These are phyloP conservation scores for Schizosaccharomyces cryophilus DNA, from an alignment of 805 yeast species.

Conservation along the genomic window DNA sequence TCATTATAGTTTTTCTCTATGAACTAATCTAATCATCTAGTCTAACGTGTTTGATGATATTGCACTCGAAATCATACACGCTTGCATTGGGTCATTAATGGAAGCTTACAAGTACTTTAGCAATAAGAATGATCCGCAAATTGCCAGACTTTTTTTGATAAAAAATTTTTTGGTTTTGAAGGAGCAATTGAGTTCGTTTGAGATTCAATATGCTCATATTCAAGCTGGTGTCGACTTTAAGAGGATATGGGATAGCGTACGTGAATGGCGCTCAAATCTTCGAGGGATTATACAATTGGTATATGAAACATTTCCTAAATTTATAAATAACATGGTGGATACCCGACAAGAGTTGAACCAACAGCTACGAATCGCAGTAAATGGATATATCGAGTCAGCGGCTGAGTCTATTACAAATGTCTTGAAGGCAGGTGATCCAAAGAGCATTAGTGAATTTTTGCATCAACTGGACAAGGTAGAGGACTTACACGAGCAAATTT, in stretches of 20 bases:
- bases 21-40: background rate
- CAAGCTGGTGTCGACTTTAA: constrained; percentile 58
- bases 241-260: constrained; percentile 27
- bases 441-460: background rate
- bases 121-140: constrained; percentile 25
- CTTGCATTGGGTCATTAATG: constrained; percentile 39
- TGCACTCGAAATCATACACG: constrained; percentile 67
- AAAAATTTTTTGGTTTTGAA: constrained; percentile 48
- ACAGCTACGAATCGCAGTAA: constrained; percentile 46
- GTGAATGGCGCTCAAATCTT: background rate
- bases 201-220: constrained; percentile 42
- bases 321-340: constrained; percentile 49
- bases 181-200: constrained; percentile 48
- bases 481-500: no score
- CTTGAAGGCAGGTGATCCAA: background rate
- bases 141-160: constrained; percentile 41
- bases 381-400: constrained; percentile 30
- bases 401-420: background rate
- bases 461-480: background rate
- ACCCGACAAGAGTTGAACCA: constrained; percentile 46
- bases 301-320: background rate
- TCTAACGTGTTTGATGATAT: constrained; percentile 43
- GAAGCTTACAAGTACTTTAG: constrained; percentile 24
- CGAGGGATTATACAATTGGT: background rate
- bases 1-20: background rate